phyloP scores from a whole-genome alignment of 2,329 filamentous ascomycete genomes.

The Cryphonectria naterciae region DNA sequence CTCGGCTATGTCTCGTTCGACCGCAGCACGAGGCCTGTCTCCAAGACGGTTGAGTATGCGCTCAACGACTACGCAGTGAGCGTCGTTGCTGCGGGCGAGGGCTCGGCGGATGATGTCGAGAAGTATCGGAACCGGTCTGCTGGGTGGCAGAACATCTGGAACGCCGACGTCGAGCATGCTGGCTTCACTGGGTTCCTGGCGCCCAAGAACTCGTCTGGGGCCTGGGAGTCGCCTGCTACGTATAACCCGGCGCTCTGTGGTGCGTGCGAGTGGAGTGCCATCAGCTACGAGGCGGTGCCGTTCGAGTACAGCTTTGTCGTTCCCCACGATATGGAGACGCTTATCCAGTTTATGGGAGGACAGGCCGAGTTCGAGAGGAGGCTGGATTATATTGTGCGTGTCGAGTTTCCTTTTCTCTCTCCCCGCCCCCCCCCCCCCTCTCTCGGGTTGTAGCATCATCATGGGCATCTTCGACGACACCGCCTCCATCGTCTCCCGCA shows the following conservation, averaged over 20 bases:
- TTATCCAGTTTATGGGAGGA: slow-evolving; percentile 59
- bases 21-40: slow-evolving; percentile 54
- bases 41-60: slow-evolving; percentile 60
- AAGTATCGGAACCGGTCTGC: slow-evolving; percentile 58
- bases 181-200: slow-evolving; percentile 61
- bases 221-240: slow-evolving; percentile 41
- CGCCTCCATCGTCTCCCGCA: slow-evolving; percentile 37
- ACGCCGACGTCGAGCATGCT: slow-evolving; percentile 48
- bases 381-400: slow-evolving; percentile 40
- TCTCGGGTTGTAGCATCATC: neutral
- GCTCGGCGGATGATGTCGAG: slow-evolving; percentile 46
- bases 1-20: slow-evolving; percentile 59
- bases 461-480: slow-evolving; percentile 44
- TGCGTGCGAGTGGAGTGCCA: slow-evolving; percentile 59
- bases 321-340: slow-evolving; percentile 59
- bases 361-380: slow-evolving; percentile 53
- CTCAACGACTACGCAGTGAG: slow-evolving; percentile 62
- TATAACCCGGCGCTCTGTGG: slow-evolving; percentile 57
- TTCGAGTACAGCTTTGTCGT: slow-evolving; percentile 61
- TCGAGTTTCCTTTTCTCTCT: neutral
- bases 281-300: slow-evolving; percentile 53
- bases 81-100: slow-evolving; percentile 58
- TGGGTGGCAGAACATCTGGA: slow-evolving; percentile 66
- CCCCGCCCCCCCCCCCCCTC: too few species aligned
- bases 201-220: slow-evolving; percentile 54